phyloP scores from a whole-genome alignment of 495 filamentous ascomycete species.

The Podospora pseudopauciseta region DNA sequence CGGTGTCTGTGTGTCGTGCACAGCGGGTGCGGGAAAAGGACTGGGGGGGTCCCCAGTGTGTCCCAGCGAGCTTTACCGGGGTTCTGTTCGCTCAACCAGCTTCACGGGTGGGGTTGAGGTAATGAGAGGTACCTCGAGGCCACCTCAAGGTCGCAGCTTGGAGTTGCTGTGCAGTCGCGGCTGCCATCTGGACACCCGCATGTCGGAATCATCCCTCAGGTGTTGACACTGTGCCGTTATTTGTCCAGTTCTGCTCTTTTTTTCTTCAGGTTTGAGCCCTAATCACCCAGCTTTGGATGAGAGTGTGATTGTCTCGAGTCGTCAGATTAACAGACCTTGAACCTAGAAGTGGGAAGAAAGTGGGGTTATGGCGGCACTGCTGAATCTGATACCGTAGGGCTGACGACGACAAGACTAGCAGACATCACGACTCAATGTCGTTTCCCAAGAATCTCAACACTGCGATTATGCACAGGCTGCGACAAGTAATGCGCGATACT shows the following conservation, averaged over 20 bases:
- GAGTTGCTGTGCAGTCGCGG: constrained; percentile 10
- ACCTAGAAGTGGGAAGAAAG: not conserved
- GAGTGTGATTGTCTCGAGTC: too few relatives aligned
- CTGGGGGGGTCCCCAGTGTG: not conserved
- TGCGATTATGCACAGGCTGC: not conserved
- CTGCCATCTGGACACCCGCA: not conserved
- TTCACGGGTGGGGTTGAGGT: constrained; percentile 9
- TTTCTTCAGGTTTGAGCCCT: not conserved
- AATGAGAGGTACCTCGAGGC: constrained; percentile 6
- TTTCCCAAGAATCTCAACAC: not conserved
- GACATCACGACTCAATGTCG: not conserved
- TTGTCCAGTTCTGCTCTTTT: not conserved
- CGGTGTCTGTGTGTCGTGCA: constrained; percentile 8
- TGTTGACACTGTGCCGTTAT: not conserved
- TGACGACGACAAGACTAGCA: not conserved
- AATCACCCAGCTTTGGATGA: not conserved
- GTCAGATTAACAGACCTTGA: not conserved
- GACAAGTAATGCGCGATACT: not conserved
- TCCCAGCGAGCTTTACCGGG: not conserved
- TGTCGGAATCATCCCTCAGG: not conserved
- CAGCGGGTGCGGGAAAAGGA: constrained; percentile 3
- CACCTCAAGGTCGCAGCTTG: constrained; percentile 8
- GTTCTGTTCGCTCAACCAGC: constrained; percentile 1
- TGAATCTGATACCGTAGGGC: not conserved
- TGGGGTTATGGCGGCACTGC: not conserved